Evolutionary conservation across 108 stramenopile genomes (phyloP).

Genomic region (Nitzschia sp.): DNA sequence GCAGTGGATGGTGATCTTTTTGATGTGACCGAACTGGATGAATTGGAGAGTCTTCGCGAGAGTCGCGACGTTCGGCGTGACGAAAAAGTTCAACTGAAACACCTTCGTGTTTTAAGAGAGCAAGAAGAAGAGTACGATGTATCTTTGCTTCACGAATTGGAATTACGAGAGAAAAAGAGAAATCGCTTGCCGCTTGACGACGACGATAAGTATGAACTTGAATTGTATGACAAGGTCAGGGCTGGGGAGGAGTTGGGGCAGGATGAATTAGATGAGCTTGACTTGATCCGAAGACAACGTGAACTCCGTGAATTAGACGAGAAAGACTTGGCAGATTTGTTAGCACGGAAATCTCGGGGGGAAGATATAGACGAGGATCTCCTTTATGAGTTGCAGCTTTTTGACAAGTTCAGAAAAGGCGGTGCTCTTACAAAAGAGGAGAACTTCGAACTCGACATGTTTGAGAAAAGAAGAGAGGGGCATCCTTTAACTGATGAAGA

Average conservation of each 20-base stretch:
- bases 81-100: background rate
- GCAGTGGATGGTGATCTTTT: background rate
- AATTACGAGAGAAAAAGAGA: conserved; percentile 11
- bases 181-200: background rate
- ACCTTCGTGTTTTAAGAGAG: background rate
- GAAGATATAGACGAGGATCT: conserved; percentile 21
- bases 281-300: conserved; percentile 16
- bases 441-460: conserved; percentile 19
- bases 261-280: conserved; percentile 23
- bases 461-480: conserved; percentile 21
- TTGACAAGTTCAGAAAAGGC: conserved; percentile 4
- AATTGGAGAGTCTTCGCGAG: background rate
- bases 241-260: conserved; percentile 7
- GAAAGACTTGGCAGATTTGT: conserved; percentile 14
- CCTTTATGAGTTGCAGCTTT: conserved; percentile 24
- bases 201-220: conserved; percentile 10
- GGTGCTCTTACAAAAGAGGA: conserved; percentile 21
- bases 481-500: conserved; percentile 23
- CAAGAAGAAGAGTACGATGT: conserved; percentile 20
- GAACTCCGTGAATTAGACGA: conserved; percentile 8
- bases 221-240: conserved; percentile 1
- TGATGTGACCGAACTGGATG: background rate
- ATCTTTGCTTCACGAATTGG: conserved; percentile 26
- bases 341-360: background rate
- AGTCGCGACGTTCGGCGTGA: background rate